These are phyloP conservation scores for Flueggea neowawraea DNA, from an alignment of 441 rosid genomes.

Conservation along the genomic window DNA sequence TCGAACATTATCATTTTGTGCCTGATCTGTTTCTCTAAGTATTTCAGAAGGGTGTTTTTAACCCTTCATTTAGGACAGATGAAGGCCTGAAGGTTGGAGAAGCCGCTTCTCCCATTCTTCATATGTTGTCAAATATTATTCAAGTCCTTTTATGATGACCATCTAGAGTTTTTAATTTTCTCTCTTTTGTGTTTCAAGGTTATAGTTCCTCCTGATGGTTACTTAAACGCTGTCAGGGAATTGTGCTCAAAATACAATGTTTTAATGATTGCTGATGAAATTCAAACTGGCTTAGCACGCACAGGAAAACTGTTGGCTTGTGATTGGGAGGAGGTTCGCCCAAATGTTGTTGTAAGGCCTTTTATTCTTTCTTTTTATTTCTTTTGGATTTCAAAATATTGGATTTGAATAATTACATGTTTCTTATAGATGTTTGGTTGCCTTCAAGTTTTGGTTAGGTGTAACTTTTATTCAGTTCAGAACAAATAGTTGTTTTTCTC, in stretches of 20 bases:
- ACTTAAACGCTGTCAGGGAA: slow-evolving; percentile 74
- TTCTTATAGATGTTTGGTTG: no score
- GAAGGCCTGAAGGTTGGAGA: not conserved
- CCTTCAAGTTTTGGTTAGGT: no score
- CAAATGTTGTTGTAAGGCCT: slow-evolving; percentile 79
- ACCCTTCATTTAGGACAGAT: not conserved
- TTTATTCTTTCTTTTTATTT: not conserved
- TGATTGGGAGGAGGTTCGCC: slow-evolving; percentile 89
- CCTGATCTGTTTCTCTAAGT: not conserved
- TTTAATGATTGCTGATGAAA: slow-evolving; percentile 95
- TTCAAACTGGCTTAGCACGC: slow-evolving; percentile 92
- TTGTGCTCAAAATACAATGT: slow-evolving; percentile 78
- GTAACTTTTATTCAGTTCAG: not conserved
- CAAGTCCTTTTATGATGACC: not conserved
- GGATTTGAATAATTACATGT: no score
- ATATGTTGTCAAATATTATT: no score
- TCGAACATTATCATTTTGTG: not conserved
- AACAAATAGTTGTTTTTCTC: not conserved
- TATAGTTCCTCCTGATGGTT: slow-evolving; percentile 83
- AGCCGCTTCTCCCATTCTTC: slow-evolving; percentile 1
- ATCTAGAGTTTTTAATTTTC: not conserved
- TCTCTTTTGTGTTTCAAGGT: slow-evolving; percentile 44
- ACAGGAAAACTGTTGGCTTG: slow-evolving; percentile 91
- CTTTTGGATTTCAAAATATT: no score
- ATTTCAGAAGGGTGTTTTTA: not conserved